Evolutionary conservation across 352 stramenopile species (phyloP).

Genomic region (Phytophthora pistaciae): DNA sequence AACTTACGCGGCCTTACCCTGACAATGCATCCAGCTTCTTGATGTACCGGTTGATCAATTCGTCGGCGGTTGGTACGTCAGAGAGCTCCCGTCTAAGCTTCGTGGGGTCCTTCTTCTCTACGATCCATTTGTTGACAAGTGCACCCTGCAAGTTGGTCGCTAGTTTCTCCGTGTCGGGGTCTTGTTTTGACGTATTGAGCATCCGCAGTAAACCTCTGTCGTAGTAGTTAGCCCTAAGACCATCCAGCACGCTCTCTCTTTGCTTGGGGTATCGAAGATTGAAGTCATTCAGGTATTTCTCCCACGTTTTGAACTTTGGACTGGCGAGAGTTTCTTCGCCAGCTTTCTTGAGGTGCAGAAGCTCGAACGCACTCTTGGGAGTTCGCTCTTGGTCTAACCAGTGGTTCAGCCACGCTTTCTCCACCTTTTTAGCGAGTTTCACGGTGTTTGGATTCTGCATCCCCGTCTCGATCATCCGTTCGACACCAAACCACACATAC

Average conservation of each 20-base stretch:
- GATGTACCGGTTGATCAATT: no score
- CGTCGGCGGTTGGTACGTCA: no score
- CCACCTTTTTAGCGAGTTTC: not conserved
- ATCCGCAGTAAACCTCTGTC: not conserved
- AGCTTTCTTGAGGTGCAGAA: not conserved
- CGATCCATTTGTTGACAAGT: not conserved
- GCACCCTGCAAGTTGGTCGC: not conserved
- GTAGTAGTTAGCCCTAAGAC: not conserved
- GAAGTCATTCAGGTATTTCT: not conserved
- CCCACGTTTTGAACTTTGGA: constrained; percentile 6
- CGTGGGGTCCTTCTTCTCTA: not conserved
- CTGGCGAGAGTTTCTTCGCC: not conserved
- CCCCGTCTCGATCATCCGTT: not conserved
- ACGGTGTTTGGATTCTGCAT: not conserved
- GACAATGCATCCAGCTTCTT: no score
- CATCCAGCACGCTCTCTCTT: not conserved
- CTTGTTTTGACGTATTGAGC: not conserved
- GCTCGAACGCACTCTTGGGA: not conserved
- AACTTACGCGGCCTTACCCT: no score
- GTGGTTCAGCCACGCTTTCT: not conserved
- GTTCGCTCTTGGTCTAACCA: not conserved
- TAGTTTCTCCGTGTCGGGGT: constrained; percentile 1
- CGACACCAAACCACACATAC: not conserved
- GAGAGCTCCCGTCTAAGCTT: no score
- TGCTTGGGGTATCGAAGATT: not conserved